A percentile compares a stretch with the other conserved stretches of the same genome.
phyloP scores from a whole-genome alignment of 2,329 filamentous ascomycete genomes.

The Cladosporium colombiae region DNA sequence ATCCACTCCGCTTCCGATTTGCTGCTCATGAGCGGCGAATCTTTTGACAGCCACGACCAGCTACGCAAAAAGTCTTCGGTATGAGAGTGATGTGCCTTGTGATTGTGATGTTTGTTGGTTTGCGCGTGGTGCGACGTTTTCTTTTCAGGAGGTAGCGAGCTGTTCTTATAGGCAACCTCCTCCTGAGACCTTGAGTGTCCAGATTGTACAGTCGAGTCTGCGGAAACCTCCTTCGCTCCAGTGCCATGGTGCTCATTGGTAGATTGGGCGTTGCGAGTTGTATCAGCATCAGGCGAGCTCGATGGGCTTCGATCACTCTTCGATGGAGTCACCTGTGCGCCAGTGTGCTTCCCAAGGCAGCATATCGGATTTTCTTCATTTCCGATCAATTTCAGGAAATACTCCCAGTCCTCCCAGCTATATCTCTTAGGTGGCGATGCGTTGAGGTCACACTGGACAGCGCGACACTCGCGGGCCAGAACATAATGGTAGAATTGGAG shows the following conservation, averaged over 20 bases:
- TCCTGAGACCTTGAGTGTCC: no score
- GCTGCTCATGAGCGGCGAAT: slow-evolving; percentile 69
- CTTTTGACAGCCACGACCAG: slow-evolving; percentile 74
- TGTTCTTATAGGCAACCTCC: no score
- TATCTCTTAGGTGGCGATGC: slow-evolving; percentile 41
- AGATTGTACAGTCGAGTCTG: neutral
- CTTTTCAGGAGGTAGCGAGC: neutral
- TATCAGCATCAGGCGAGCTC: slow-evolving; percentile 17
- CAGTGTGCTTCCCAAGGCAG: slow-evolving; percentile 26
- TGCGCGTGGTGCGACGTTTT: neutral
- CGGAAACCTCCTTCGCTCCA: neutral
- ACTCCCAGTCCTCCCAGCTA: slow-evolving; percentile 48
- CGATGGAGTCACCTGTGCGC: neutral
- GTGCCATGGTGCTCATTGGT: neutral
- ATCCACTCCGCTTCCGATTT: slow-evolving; percentile 74
- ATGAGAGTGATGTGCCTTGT: neutral
- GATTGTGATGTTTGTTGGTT: neutral
- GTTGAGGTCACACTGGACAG: slow-evolving; percentile 46
- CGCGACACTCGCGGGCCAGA: slow-evolving; percentile 46
- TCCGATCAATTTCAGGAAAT: slow-evolving; percentile 51
- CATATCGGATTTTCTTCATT: slow-evolving; percentile 40
- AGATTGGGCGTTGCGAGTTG: neutral
- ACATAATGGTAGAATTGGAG: slow-evolving; percentile 55
- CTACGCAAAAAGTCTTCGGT: slow-evolving; percentile 27
- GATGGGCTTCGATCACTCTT: neutral